phyloP scores from a whole-genome alignment of 2,329 filamentous ascomycete species.

The Zymoseptoria crescenta region DNA sequence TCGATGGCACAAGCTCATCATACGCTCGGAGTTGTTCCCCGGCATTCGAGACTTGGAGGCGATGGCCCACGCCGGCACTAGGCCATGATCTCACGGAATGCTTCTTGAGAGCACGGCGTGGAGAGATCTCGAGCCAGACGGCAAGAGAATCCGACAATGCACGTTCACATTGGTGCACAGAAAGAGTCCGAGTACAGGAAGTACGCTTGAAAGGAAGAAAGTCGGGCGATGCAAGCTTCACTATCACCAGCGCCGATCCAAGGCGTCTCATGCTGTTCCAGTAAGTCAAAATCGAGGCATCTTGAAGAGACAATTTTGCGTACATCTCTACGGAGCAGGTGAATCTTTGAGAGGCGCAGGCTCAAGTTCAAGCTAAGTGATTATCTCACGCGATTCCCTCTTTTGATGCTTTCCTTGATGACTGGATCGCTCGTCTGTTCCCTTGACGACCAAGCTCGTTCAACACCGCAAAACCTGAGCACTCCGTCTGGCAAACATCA shows the following conservation, averaged over 20 bases:
- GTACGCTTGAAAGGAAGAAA: not conserved
- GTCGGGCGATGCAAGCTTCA: not conserved
- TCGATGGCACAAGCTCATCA: not conserved
- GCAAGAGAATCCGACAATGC: no score
- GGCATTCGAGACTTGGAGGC: no score
- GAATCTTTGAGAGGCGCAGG: not conserved
- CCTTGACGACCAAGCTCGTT: not conserved
- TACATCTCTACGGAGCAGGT: not conserved
- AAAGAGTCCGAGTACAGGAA: not conserved
- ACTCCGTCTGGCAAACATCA: not conserved
- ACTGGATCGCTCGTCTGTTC: not conserved
- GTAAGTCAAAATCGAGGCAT: not conserved
- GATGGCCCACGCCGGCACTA: no score
- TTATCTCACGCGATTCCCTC: not conserved
- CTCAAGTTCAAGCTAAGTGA: not conserved
- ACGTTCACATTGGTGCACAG: no score
- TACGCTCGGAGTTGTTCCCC: no score
- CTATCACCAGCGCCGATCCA: not conserved
- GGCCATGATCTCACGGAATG: no score
- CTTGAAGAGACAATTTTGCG: not conserved
- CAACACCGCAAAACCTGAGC: not conserved
- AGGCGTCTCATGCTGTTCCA: not conserved
- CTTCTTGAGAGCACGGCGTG: no score
- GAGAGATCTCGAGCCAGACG: no score
- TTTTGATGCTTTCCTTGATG: not conserved